These are phyloP conservation scores for Emiliania huxleyi DNA, from an alignment of 78 protist genomes.

Conservation along the genomic window DNA sequence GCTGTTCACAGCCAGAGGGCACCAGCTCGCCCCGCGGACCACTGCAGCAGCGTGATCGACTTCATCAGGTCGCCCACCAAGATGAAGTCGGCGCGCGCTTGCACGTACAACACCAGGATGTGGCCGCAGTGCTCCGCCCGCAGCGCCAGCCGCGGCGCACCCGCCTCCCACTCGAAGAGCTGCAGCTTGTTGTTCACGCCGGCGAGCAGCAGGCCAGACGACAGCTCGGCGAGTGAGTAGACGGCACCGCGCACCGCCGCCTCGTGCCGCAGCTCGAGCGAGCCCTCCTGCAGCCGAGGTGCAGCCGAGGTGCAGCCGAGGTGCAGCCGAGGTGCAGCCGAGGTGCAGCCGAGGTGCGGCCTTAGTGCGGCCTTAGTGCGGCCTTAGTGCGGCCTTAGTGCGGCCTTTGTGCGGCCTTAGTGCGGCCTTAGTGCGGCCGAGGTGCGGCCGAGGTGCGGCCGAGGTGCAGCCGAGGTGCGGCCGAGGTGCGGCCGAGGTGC, in stretches of 20 bases:
- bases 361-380: too few species aligned
- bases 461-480: too few species aligned
- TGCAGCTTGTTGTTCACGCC: conserved; percentile 62
- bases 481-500: too few species aligned
- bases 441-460: too few species aligned
- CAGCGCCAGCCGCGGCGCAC: conserved; percentile 36
- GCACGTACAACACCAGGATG: conserved; percentile 57
- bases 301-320: too few species aligned
- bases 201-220: conserved; percentile 75
- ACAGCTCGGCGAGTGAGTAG: conserved; percentile 47
- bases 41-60: conserved; percentile 65
- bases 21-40: conserved; percentile 12
- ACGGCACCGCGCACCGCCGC: conserved; percentile 45
- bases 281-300: too few species aligned
- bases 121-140: conserved; percentile 67
- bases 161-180: neutral
- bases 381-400: too few species aligned
- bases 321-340: neutral
- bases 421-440: too few species aligned
- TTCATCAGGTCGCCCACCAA: conserved; percentile 89
- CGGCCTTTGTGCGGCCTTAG: too few species aligned
- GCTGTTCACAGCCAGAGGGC: too few species aligned
- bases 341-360: too few species aligned
- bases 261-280: conserved; percentile 41
- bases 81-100: conserved; percentile 78